phyloP scores from a whole-genome alignment of 306 rosid genomes.

The Biancaea sappan region DNA sequence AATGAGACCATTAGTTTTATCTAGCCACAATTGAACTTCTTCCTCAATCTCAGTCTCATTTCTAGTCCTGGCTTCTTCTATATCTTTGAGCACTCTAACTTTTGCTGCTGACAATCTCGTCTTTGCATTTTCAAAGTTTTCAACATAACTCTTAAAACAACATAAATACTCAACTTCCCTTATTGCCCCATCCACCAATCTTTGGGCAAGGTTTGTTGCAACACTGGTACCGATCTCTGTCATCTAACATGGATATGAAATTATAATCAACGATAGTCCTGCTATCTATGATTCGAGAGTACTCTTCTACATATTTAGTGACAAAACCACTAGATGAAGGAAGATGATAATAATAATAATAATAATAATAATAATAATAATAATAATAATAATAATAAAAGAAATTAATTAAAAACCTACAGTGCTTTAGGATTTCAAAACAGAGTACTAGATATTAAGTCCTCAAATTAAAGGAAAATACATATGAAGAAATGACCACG shows the following conservation, averaged over 20 bases:
- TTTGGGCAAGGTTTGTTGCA: neutral
- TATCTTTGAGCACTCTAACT: neutral
- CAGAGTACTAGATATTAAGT: too few species aligned
- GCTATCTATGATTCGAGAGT: too few species aligned
- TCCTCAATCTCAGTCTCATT: neutral
- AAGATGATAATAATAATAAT: too few species aligned
- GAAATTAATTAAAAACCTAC: too few species aligned
- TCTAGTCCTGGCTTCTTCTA: neutral
- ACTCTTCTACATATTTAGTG: too few species aligned
- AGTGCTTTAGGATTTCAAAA: too few species aligned
- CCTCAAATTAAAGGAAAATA: too few species aligned
- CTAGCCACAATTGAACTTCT: neutral
- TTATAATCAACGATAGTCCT: too few species aligned
- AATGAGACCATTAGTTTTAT: neutral
- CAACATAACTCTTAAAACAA: neutral
- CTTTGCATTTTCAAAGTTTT: neutral
- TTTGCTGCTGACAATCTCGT: neutral
- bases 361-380: too few species aligned
- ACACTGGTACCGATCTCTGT: neutral
- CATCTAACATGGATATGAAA: neutral
- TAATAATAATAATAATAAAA: too few species aligned
- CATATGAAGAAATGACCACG: too few species aligned
- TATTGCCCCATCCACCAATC: neutral
- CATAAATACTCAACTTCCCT: neutral
- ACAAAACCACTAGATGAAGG: too few species aligned